phyloP scores from a whole-genome alignment of 345 rosid species.

The Draba incana region DNA sequence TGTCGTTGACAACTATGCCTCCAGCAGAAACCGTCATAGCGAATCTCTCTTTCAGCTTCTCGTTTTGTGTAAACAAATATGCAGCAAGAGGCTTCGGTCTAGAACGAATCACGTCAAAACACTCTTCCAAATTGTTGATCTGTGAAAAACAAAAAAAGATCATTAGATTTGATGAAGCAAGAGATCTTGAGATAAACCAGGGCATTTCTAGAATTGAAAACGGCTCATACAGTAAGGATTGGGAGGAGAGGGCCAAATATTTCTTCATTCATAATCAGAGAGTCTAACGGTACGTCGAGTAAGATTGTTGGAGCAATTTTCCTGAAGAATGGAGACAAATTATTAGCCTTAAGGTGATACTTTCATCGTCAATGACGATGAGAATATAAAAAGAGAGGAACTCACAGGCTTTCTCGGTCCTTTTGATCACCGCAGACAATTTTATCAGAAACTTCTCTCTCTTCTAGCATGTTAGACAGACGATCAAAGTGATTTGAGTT shows the following conservation, averaged over 20 bases:
- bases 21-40: conserved; percentile 79
- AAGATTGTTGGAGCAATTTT: conserved; percentile 85
- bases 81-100: conserved; percentile 93
- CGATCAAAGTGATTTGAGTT: conserved; percentile 82
- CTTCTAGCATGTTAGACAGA: conserved; percentile 74
- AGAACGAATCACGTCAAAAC: conserved; percentile 72
- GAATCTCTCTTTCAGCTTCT: conserved; percentile 69
- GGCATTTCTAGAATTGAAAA: neutral
- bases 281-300: conserved; percentile 77
- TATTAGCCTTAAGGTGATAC: neutral
- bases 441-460: conserved; percentile 77
- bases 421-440: conserved; percentile 82
- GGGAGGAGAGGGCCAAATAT: conserved; percentile 98
- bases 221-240: conserved; percentile 57
- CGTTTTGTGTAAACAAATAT: conserved; percentile 75
- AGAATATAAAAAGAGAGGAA: conserved; percentile 18
- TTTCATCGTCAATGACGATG: neutral
- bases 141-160: conserved; percentile 35
- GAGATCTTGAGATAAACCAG: conserved; percentile 10
- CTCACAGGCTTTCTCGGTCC: conserved; percentile 74
- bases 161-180: neutral
- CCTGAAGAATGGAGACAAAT: conserved; percentile 45
- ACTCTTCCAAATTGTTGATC: conserved; percentile 81
- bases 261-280: conserved; percentile 87
- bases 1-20: conserved; percentile 84